Base-by-base conservation (phyloP, 805 yeast genomes). In the Suhomyces prunicola region DNA sequence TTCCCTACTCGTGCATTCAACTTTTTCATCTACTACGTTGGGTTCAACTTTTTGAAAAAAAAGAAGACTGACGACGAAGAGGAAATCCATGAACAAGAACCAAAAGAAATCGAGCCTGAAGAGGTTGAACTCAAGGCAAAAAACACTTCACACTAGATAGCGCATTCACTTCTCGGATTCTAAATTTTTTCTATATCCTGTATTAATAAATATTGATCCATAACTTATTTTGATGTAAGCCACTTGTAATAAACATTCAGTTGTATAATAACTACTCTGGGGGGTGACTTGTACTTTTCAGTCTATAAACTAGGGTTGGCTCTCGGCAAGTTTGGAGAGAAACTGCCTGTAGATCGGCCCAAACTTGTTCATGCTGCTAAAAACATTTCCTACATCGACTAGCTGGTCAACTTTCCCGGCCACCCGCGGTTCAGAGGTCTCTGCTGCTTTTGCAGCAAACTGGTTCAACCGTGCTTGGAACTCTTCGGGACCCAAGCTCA, bases 1-100 rank as follows among this genome's bases (percentile, higher is more conserved):
- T 88, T 87, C 83, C 97, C 96, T 36, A 74, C 84, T 1, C 72
- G 73, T 54, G 72, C 79, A 6, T 81, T 81, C 67, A 70, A 73
- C 46, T 54, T 60, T 6, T 57, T 74, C 51, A 50, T 74, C 51
- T 74, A 74, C 57, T 70, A 69, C 52, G 71, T 57, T 27, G 75
- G 77, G 1, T 74, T 73, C 51, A 57, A 60, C 24, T 74, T 71
- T 61, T 57, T 74, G 55, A 66, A 62, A 48, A 64, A 63, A 54
- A 66, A 65, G 53, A 48, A 47, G 46, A 44, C 45, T 7, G 39
- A 39, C n/a, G 56, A 51, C 5, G 69, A 63, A 55, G 55, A 58
- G 51, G 53, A 54, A 26, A 51, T 46, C 17, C 17, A 42, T 10
- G 29, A 23, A 39, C 42, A 19, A 39, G 24, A 39, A 9, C 42